Conservation (phyloP, 305 asterid genomes). For the Rubia balearica region DNA sequence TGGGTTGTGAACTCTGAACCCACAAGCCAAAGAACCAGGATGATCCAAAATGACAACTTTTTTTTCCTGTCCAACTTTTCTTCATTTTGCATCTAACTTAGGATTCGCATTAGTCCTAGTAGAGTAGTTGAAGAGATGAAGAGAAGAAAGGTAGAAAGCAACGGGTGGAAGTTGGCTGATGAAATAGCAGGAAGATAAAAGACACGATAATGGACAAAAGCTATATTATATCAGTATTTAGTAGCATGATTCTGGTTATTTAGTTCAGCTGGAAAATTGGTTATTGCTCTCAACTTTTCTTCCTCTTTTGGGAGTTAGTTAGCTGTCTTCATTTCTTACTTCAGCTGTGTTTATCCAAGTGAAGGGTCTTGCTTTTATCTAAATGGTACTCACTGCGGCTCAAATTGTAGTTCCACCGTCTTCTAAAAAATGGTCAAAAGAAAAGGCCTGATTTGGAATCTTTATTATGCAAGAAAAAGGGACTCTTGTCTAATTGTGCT, state of each 20-base stretch:
- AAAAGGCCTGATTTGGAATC: neutral
- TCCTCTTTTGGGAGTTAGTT: conserved; percentile 2
- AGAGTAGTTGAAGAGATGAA: neutral
- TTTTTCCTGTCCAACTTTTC: neutral
- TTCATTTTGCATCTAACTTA: conserved; percentile 46
- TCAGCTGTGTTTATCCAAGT: neutral
- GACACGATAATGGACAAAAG: neutral
- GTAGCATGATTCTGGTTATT: neutral
- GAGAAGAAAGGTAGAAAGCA: no score
- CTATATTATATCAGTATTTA: neutral
- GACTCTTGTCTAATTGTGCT: neutral
- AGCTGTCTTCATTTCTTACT: neutral
- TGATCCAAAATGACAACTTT: conserved; percentile 5
- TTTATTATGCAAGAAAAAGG: neutral
- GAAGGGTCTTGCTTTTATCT: neutral
- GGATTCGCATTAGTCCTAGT: neutral
- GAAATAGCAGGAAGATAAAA: neutral
- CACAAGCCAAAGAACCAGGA: neutral
- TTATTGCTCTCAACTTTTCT: neutral
- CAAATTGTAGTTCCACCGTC: neutral
- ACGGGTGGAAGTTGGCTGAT: conserved; percentile 3
- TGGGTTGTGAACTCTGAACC: conserved; percentile 47
- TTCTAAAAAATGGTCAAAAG: neutral
- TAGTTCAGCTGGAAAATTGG: conserved; percentile 7
- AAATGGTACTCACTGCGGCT: neutral